These are phyloP conservation scores for Sporothrix inflata DNA, from an alignment of 2,329 filamentous ascomycete genomes.

Conservation along the genomic window DNA sequence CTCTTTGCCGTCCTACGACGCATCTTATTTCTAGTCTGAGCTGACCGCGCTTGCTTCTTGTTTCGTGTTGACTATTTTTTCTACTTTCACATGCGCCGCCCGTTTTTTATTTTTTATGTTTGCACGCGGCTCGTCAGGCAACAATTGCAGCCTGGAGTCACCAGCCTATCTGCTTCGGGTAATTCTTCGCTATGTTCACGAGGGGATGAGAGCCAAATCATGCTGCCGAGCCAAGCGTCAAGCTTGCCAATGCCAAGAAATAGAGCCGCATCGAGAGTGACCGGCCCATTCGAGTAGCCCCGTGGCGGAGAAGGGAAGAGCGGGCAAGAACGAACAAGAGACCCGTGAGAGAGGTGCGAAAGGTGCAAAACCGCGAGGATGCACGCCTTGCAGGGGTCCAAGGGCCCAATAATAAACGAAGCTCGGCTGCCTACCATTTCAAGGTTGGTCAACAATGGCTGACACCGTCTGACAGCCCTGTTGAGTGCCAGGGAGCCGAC, in stretches of 20 bases:
- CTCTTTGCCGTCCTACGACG: background rate
- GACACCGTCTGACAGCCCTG: background rate
- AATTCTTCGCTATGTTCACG: background rate
- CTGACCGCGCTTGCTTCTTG: background rate
- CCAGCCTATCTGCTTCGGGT: background rate
- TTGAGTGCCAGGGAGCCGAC: background rate
- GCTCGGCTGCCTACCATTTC: background rate
- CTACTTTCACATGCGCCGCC: background rate
- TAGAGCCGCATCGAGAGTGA: background rate
- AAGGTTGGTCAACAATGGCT: background rate
- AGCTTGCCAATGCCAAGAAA: background rate
- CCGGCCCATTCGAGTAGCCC: background rate
- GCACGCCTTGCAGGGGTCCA: background rate
- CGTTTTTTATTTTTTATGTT: background rate
- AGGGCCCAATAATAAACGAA: background rate
- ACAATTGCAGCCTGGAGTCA: conserved; percentile 5
- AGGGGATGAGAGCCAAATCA: background rate
- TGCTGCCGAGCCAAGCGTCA: background rate
- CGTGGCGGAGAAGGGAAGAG: background rate
- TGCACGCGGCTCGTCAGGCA: background rate
- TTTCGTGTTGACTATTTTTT: background rate
- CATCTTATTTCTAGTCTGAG: too few relatives aligned
- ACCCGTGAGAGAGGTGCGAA: background rate
- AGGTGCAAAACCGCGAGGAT: background rate
- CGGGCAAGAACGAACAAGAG: background rate